Percentiles rank a stretch among this genome's conserved stretches.
phyloP scores from a whole-genome alignment of 208 protist genomes.

The Acanthamoeba castellanii region DNA sequence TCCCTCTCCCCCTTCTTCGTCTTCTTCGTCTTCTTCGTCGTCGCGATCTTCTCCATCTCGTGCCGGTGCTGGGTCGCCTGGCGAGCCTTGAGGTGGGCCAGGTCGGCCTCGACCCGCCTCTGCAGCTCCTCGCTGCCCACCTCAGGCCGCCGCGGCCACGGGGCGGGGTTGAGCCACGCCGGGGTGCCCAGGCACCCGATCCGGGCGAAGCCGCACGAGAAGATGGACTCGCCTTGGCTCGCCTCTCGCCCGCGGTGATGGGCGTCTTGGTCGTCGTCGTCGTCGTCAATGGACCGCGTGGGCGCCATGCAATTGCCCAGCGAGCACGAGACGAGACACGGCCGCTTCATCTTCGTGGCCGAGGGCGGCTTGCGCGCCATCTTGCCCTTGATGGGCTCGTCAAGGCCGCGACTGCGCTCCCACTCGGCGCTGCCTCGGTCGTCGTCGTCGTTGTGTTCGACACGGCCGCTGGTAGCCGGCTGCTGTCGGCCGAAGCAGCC shows the following conservation, averaged over 20 bases:
- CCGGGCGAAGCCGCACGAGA: background rate
- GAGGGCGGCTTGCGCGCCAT: background rate
- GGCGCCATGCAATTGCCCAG: background rate
- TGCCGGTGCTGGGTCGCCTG: background rate
- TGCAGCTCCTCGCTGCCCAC: background rate
- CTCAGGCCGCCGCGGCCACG: background rate
- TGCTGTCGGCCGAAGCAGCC: background rate
- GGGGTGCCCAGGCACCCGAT: constrained; percentile 22
- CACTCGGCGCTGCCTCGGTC: background rate
- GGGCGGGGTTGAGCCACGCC: constrained; percentile 1
- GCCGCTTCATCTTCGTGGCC: background rate
- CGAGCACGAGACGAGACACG: background rate
- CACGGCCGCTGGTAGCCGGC: background rate
- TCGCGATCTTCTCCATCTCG: background rate
- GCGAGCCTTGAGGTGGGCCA: background rate
- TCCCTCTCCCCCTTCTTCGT: background rate
- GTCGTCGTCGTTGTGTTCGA: background rate
- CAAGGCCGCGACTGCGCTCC: background rate
- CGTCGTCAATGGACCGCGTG: background rate
- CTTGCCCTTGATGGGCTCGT: background rate
- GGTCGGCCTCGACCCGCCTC: background rate
- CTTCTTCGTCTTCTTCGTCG: background rate
- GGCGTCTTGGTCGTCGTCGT: background rate
- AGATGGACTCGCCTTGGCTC: background rate
- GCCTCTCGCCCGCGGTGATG: background rate